Percentiles rank a stretch among this genome's conserved stretches.
Conservation (phyloP, 2,329 filamentous ascomycete species). For the Chaetothyriales sp. region DNA sequence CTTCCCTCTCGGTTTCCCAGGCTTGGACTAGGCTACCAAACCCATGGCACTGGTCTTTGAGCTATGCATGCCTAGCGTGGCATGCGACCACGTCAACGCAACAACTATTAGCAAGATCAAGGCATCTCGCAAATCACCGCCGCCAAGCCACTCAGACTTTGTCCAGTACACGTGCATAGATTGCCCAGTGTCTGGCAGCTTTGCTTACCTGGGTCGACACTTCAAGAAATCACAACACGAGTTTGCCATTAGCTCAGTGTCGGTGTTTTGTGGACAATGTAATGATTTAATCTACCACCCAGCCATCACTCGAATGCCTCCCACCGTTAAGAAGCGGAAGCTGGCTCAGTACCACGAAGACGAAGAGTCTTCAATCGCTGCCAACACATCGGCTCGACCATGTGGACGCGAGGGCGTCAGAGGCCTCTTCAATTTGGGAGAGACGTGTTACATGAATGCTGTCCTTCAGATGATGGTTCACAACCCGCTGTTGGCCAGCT, state of each 20-base stretch:
- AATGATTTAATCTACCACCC: constrained; percentile 18
- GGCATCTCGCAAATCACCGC: constrained; percentile 5
- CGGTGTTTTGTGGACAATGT: constrained; percentile 15
- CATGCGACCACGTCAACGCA: constrained; percentile 16
- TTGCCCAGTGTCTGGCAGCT: constrained; percentile 11
- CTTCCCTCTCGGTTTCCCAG: neutral
- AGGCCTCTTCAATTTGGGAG: constrained; percentile 94
- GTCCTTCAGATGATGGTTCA: constrained; percentile 87
- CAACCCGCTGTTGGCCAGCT: constrained; percentile 82
- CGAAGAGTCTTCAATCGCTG: constrained; percentile 38
- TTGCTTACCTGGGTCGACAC: constrained; percentile 14
- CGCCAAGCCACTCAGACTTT: constrained; percentile 9
- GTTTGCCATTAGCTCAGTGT: constrained; percentile 13
- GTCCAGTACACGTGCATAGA: constrained; percentile 15
- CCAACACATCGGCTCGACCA: constrained; percentile 41
- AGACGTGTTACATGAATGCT: constrained; percentile 96
- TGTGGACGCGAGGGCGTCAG: constrained; percentile 79
- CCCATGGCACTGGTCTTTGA: neutral
- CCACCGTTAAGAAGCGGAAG: constrained; percentile 23
- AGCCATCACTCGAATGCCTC: constrained; percentile 4
- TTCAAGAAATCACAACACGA: constrained; percentile 13
- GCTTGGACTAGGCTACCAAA: neutral
- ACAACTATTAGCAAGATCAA: constrained; percentile 11
- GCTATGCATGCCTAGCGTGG: neutral
- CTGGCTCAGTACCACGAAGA: constrained; percentile 35